Percentiles rank a stretch among this genome's conserved stretches.
Evolutionary conservation across 2,329 filamentous ascomycete species (phyloP).

Genomic region (Penicillium freii): DNA sequence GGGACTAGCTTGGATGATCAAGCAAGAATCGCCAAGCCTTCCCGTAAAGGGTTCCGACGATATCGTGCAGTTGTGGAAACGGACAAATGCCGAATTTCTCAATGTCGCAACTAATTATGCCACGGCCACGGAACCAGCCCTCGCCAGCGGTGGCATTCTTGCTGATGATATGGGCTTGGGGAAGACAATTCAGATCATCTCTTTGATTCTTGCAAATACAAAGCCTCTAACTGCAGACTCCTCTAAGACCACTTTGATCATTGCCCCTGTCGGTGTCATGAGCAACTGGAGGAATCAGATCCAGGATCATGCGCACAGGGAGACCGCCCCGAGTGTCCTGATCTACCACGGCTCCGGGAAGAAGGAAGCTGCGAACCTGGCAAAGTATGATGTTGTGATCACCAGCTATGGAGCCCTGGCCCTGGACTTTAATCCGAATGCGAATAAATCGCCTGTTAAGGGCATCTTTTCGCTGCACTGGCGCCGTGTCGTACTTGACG

Average conservation of each 20-base stretch:
- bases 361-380: constrained; percentile 59
- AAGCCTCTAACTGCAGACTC: constrained; percentile 44
- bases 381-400: constrained; percentile 71
- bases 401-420: constrained; percentile 79
- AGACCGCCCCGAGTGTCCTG: constrained; percentile 64
- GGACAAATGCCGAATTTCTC: constrained; percentile 51
- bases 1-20: constrained; percentile 77
- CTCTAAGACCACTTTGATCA: constrained; percentile 68
- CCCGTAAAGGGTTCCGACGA: constrained; percentile 60
- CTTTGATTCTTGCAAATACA: constrained; percentile 64
- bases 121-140: constrained; percentile 54
- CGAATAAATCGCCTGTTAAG: constrained; percentile 46
- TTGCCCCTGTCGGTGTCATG: constrained; percentile 82
- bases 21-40: constrained; percentile 68
- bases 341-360: constrained; percentile 69
- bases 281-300: constrained; percentile 87
- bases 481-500: constrained; percentile 77
- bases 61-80: constrained; percentile 76
- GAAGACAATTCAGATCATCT: constrained; percentile 84
- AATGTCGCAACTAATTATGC: constrained; percentile 73
- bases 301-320: constrained; percentile 64
- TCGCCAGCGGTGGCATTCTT: constrained; percentile 79
- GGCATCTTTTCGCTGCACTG: constrained; percentile 66
- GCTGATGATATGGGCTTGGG: constrained; percentile 93
- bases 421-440: constrained; percentile 58